Conservation (phyloP, 2,329 filamentous ascomycete genomes). For the Chaetomium sp. region DNA sequence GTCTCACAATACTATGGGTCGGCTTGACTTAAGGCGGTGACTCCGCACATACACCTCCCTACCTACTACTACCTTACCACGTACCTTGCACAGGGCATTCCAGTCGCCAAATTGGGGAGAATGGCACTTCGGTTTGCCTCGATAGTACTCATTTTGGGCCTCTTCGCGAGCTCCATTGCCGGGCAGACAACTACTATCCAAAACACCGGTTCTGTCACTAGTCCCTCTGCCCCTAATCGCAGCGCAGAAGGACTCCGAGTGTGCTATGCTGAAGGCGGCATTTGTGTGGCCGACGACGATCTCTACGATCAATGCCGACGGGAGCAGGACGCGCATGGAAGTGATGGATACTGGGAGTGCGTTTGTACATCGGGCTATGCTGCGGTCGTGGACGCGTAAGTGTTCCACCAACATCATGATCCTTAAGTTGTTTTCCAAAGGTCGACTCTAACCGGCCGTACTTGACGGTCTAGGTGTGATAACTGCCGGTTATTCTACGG, state of each 20-base stretch:
- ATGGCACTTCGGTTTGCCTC: background rate
- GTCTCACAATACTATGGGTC: background rate
- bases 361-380: background rate
- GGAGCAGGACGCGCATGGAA: background rate
- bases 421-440: background rate
- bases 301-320: background rate
- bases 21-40: background rate
- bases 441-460: background rate
- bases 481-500: slow-evolving; percentile 5
- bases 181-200: background rate
- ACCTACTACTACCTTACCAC: no score
- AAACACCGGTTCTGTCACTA: background rate
- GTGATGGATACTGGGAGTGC: background rate
- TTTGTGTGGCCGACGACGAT: background rate
- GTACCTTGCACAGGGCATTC: background rate
- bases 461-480: background rate
- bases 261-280: background rate
- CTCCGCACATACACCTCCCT: no score
- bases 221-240: background rate
- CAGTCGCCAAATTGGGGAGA: background rate
- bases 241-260: background rate
- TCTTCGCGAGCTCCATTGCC: background rate
- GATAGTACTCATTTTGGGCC: background rate
- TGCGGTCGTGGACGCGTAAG: background rate
- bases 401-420: background rate